phyloP scores from a whole-genome alignment of 2,329 filamentous ascomycete species.

The Incumbomyces delicatus region DNA sequence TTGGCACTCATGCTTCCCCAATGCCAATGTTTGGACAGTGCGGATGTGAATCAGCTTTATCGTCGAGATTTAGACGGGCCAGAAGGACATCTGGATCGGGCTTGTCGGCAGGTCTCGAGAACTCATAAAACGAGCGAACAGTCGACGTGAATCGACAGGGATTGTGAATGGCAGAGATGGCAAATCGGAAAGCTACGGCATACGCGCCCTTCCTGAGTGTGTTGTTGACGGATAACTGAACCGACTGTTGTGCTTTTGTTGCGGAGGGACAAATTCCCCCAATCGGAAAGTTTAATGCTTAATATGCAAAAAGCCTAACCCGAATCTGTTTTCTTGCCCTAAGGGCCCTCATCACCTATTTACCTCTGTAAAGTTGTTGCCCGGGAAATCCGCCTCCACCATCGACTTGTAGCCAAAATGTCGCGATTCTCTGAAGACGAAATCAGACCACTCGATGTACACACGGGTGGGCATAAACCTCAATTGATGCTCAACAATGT shows the following conservation, averaged over 20 bases:
- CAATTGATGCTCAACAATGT: too few species aligned
- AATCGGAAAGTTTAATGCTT: not conserved
- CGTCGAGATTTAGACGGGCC: conserved; percentile 8
- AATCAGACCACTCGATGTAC: too few species aligned
- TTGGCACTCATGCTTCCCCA: conserved; percentile 26
- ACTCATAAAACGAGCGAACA: conserved; percentile 7
- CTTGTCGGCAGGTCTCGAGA: not conserved
- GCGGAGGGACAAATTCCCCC: not conserved
- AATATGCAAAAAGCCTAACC: too few species aligned
- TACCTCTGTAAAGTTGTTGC: too few species aligned
- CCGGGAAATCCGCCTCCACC: too few species aligned
- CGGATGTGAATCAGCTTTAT: conserved; percentile 10
- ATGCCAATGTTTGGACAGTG: conserved; percentile 16
- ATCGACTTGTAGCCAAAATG: too few species aligned
- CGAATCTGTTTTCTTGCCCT: too few species aligned
- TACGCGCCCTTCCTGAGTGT: not conserved
- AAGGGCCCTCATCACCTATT: too few species aligned
- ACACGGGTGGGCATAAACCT: too few species aligned
- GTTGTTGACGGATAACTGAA: not conserved
- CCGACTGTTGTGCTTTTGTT: conserved; percentile 4
- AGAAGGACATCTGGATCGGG: conserved; percentile 3
- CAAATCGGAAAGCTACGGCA: conserved; percentile 13
- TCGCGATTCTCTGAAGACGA: too few species aligned
- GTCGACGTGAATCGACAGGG: too few species aligned
- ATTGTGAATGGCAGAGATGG: too few species aligned